phyloP scores from a whole-genome alignment of 306 rosid genomes.

The Trifolium subterraneum region DNA sequence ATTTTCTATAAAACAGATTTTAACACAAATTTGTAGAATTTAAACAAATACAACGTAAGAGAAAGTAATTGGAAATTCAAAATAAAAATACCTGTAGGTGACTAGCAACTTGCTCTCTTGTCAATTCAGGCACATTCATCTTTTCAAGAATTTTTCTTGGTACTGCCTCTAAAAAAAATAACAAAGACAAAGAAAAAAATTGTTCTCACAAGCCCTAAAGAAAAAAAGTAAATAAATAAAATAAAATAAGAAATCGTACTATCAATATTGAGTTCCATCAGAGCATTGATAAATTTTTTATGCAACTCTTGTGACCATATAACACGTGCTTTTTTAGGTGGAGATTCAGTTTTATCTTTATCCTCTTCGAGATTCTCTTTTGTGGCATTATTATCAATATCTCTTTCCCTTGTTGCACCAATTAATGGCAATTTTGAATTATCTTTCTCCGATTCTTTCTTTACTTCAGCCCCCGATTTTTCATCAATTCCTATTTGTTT shows the following conservation, averaged over 20 bases:
- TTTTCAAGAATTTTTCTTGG: slow-evolving; percentile 72
- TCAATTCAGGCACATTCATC: slow-evolving; percentile 66
- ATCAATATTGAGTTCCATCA: slow-evolving; percentile 63
- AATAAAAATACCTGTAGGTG: slow-evolving; percentile 66
- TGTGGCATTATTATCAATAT: slow-evolving; percentile 25
- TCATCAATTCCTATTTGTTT: slow-evolving; percentile 38
- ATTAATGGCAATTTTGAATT: slow-evolving; percentile 39
- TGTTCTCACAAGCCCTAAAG: neutral
- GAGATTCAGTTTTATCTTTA: slow-evolving; percentile 42
- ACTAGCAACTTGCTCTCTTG: slow-evolving; percentile 76
- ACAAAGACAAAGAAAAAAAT: neutral
- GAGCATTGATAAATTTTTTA: slow-evolving; percentile 58
- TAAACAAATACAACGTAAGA: too few relatives aligned
- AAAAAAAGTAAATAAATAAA: too few relatives aligned
- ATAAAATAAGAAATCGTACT: slow-evolving; percentile 52
- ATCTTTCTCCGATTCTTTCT: slow-evolving; percentile 41
- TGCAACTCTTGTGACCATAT: slow-evolving; percentile 70
- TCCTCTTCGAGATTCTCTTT: slow-evolving; percentile 50
- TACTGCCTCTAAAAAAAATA: slow-evolving; percentile 56
- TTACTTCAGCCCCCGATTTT: slow-evolving; percentile 43
- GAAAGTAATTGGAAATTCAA: neutral
- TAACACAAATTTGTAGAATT: too few relatives aligned
- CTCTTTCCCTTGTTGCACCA: slow-evolving; percentile 33
- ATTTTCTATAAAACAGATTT: neutral
- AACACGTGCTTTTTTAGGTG: slow-evolving; percentile 65